Conservation (phyloP, 495 filamentous ascomycete species). For the Aspergillus taichungensis region DNA sequence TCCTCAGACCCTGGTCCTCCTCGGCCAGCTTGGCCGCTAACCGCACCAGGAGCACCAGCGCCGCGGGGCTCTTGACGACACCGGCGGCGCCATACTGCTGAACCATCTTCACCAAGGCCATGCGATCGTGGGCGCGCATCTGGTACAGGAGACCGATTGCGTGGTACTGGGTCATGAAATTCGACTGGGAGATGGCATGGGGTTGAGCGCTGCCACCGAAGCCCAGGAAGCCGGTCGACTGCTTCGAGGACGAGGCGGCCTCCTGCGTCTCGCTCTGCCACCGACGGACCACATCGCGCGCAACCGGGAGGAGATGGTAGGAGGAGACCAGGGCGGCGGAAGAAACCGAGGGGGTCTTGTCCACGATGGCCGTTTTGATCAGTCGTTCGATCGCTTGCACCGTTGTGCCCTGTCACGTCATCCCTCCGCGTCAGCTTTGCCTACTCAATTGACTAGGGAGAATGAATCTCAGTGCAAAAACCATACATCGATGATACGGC, state of each 20-base stretch:
- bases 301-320: conserved; percentile 95
- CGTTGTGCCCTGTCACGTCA: conserved; percentile 62
- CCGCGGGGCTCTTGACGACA: conserved; percentile 88
- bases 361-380: conserved; percentile 98
- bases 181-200: conserved; percentile 58
- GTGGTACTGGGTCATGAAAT: conserved; percentile 97
- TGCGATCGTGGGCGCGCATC: conserved; percentile 94
- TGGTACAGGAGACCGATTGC: conserved; percentile 96
- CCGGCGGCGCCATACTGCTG: conserved; percentile 92
- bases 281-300: conserved; percentile 87
- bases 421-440: background rate
- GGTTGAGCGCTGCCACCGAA: conserved; percentile 66
- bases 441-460: too few relatives aligned
- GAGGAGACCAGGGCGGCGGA: conserved; percentile 95
- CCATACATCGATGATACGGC: conserved; percentile 91
- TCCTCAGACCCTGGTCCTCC: conserved; percentile 80
- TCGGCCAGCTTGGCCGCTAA: conserved; percentile 92
- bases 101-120: conserved; percentile 99
- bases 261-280: conserved; percentile 99
- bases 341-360: conserved; percentile 97
- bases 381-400: conserved; percentile 97
- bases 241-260: conserved; percentile 82
- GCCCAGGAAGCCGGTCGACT: conserved; percentile 80
- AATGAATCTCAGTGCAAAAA: too few relatives aligned
- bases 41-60: conserved; percentile 83